These are phyloP conservation scores for Usnea hakonensis DNA, from an alignment of 495 filamentous ascomycete genomes.

Conservation along the genomic window DNA sequence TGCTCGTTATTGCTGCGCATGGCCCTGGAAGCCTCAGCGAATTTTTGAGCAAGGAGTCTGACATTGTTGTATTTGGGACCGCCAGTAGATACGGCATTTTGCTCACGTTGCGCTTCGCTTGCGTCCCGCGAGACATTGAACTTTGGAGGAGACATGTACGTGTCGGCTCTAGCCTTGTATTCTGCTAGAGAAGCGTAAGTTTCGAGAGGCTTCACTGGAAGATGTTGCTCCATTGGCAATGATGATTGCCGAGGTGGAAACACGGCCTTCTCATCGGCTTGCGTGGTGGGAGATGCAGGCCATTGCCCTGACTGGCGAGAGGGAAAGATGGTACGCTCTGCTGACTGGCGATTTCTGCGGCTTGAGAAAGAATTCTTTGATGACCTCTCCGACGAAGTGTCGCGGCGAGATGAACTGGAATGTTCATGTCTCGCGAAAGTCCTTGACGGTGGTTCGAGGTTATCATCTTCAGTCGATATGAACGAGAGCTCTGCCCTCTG, in stretches of 20 bases:
- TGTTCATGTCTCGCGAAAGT: not conserved
- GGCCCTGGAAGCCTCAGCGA: slow-evolving; percentile 8
- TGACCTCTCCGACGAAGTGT: not conserved
- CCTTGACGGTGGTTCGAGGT: not conserved
- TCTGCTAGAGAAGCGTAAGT: slow-evolving; percentile 1
- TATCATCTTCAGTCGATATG: not conserved
- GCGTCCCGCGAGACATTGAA: not conserved
- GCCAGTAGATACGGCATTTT: not conserved
- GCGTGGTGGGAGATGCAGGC: not conserved
- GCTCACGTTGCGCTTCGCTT: not conserved
- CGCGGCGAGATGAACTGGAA: not conserved
- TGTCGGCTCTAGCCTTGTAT: slow-evolving; percentile 3
- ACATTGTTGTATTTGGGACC: slow-evolving; percentile 2
- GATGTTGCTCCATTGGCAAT: slow-evolving; percentile 1
- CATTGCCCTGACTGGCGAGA: not conserved
- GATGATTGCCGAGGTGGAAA: slow-evolving; percentile 9
- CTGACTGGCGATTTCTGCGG: not conserved
- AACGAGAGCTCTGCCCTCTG: slow-evolving; percentile 4
- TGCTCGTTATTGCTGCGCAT: not conserved
- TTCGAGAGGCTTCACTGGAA: not conserved
- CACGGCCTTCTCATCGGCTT: not conserved
- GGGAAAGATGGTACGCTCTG: not conserved
- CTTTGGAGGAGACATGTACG: not conserved
- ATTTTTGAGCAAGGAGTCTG: slow-evolving; percentile 4
- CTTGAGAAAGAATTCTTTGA: not conserved